Conservation (phyloP, 2,329 filamentous ascomycete genomes). For the Hypoxylon sp. region DNA sequence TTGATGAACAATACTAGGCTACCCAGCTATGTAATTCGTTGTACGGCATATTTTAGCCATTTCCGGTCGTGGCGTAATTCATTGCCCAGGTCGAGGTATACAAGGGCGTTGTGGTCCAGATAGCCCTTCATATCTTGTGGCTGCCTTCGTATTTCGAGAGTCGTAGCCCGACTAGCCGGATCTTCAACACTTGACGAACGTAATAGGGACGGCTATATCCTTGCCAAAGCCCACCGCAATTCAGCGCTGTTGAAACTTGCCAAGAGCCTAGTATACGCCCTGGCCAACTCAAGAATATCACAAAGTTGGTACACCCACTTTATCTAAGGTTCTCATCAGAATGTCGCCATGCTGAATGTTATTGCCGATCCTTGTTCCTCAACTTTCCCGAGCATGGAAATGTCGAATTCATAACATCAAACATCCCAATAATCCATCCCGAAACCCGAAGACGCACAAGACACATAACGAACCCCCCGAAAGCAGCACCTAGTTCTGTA, state of each 20-base stretch:
- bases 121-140: neutral
- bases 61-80: neutral
- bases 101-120: neutral
- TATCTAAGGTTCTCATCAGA: constrained; percentile 16
- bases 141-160: neutral
- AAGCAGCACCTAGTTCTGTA: constrained; percentile 15
- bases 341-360: neutral
- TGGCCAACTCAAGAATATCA: constrained; percentile 45
- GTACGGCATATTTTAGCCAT: neutral
- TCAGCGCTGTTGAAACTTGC: constrained; percentile 67
- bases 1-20: neutral
- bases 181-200: constrained; percentile 33
- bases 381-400: constrained; percentile 1
- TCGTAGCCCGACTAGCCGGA: constrained; percentile 30
- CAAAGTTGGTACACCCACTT: constrained; percentile 32
- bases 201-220: constrained; percentile 27
- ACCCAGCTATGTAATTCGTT: neutral
- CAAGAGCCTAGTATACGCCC: constrained; percentile 64
- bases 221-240: constrained; percentile 20
- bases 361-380: constrained; percentile 12
- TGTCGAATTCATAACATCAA: constrained; percentile 8
- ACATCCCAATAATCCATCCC: constrained; percentile 25
- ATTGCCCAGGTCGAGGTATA: neutral
- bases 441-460: constrained; percentile 46
- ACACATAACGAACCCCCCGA: constrained; percentile 43